Evolutionary conservation across 345 rosid genomes (phyloP).

Genomic region (Camelina hispida): DNA sequence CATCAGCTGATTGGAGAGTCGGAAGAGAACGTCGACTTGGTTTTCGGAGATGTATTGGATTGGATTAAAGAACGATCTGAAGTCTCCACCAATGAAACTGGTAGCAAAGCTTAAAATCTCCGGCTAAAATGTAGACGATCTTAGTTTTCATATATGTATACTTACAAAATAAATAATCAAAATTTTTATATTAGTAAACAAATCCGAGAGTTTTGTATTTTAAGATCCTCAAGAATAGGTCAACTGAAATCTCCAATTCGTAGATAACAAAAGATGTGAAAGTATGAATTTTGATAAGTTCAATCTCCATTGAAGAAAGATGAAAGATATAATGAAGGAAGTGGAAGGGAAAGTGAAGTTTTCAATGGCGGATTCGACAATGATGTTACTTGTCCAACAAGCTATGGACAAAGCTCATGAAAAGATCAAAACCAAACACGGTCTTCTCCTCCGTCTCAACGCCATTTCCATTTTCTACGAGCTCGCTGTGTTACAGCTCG

Average conservation of each 20-base stretch:
- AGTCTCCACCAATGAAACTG: constrained; percentile 3
- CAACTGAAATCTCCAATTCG: neutral
- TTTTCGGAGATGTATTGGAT: constrained; percentile 69
- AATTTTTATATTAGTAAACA: neutral
- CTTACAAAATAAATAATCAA: too few relatives aligned
- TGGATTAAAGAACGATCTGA: constrained; percentile 71
- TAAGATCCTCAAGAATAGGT: constrained; percentile 44
- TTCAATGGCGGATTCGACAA: constrained; percentile 75
- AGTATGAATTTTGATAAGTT: neutral
- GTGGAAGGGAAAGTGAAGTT: constrained; percentile 58
- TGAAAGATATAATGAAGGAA: constrained; percentile 40
- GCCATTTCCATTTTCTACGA: constrained; percentile 84
- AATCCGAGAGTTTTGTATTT: constrained; percentile 1
- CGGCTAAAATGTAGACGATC: neutral
- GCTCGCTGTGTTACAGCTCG: constrained; percentile 75
- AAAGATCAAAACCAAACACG: constrained; percentile 65
- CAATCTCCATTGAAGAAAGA: constrained; percentile 3
- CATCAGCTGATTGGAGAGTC: constrained; percentile 91
- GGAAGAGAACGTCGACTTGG: constrained; percentile 68
- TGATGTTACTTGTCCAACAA: constrained; percentile 76
- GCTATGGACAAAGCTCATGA: constrained; percentile 86
- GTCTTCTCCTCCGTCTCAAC: constrained; percentile 65
- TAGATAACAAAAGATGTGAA: constrained; percentile 5
- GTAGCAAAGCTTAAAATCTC: constrained; percentile 5
- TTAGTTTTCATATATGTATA: too few relatives aligned